Conservation (phyloP, 2,329 filamentous ascomycete species). For the Nemania bipapillata region DNA sequence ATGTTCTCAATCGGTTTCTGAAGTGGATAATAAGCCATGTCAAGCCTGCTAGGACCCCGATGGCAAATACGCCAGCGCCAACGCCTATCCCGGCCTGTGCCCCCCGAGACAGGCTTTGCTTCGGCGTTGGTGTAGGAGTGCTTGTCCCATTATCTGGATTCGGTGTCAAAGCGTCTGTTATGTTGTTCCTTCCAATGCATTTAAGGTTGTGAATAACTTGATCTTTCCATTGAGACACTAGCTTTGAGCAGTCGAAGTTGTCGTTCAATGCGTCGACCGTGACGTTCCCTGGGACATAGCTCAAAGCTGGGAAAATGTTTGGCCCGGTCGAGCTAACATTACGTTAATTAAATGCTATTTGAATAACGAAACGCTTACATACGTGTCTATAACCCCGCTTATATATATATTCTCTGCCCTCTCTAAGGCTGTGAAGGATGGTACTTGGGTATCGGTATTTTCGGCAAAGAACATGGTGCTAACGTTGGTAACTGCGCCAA, state of each 20-base stretch:
- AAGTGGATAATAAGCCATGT: constrained; percentile 22
- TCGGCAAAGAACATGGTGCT: constrained; percentile 9
- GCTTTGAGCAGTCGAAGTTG: constrained; percentile 34
- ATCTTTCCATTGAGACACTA: constrained; percentile 21
- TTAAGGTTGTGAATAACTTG: constrained; percentile 14
- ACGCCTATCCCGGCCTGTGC: constrained; percentile 25
- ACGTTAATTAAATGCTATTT: not conserved
- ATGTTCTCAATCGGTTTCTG: not conserved
- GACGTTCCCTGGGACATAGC: constrained; percentile 14
- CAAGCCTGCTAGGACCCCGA: constrained; percentile 6
- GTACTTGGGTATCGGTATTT: constrained; percentile 22
- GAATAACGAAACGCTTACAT: not conserved
- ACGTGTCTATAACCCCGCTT: constrained; percentile 29
- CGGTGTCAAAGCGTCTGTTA: not conserved
- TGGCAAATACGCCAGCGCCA: not conserved
- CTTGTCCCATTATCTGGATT: not conserved
- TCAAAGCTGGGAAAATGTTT: constrained; percentile 30
- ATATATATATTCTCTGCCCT: constrained; percentile 24
- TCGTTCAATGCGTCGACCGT: constrained; percentile 30
- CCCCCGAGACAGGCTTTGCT: constrained; percentile 9
- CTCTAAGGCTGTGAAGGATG: constrained; percentile 11
- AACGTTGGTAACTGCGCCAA: constrained; percentile 1
- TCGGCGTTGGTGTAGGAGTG: not conserved
- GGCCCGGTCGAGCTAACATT: constrained; percentile 15
- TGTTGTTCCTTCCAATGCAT: constrained; percentile 27